phyloP scores from a whole-genome alignment of 2,329 filamentous ascomycete species.

The Venturiaceae sp. region DNA sequence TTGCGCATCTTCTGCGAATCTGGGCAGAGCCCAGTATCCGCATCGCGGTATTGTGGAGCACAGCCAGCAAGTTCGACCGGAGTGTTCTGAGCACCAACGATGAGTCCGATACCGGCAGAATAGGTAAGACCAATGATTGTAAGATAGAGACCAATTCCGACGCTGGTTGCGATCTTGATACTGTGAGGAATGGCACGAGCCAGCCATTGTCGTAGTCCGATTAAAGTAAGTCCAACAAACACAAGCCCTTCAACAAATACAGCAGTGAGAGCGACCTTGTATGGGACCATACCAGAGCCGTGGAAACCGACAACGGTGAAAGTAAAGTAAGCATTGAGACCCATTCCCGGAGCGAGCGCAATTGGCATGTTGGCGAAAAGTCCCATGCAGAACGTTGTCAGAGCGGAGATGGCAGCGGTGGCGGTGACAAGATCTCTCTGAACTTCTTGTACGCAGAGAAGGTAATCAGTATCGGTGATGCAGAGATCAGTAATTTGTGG shows the following conservation, averaged over 20 bases:
- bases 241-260: slow-evolving; percentile 85
- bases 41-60: slow-evolving; percentile 24
- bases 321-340: slow-evolving; percentile 79
- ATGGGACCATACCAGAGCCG: slow-evolving; percentile 64
- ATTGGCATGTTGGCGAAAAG: slow-evolving; percentile 70
- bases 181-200: slow-evolving; percentile 71
- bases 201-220: slow-evolving; percentile 73
- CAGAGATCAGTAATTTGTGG: slow-evolving; percentile 38
- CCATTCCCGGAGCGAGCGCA: slow-evolving; percentile 61
- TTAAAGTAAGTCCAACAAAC: slow-evolving; percentile 67
- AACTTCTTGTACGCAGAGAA: slow-evolving; percentile 51
- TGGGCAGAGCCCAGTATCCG: slow-evolving; percentile 50
- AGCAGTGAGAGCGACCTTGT: slow-evolving; percentile 67
- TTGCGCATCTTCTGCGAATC: slow-evolving; percentile 66
- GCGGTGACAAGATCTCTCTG: slow-evolving; percentile 76
- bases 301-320: slow-evolving; percentile 73
- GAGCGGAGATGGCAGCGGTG: slow-evolving; percentile 70
- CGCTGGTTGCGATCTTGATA: slow-evolving; percentile 79
- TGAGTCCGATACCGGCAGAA: slow-evolving; percentile 69
- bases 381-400: slow-evolving; percentile 77
- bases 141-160: slow-evolving; percentile 77
- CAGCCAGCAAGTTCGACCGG: slow-evolving; percentile 73
- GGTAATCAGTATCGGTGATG: slow-evolving; percentile 46
- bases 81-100: slow-evolving; percentile 58
- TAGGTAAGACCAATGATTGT: slow-evolving; percentile 70